Percentiles rank a stretch among this genome's conserved stretches.
Evolutionary conservation across 116 monocot genomes (phyloP).

Genomic region (Zostera marina): DNA sequence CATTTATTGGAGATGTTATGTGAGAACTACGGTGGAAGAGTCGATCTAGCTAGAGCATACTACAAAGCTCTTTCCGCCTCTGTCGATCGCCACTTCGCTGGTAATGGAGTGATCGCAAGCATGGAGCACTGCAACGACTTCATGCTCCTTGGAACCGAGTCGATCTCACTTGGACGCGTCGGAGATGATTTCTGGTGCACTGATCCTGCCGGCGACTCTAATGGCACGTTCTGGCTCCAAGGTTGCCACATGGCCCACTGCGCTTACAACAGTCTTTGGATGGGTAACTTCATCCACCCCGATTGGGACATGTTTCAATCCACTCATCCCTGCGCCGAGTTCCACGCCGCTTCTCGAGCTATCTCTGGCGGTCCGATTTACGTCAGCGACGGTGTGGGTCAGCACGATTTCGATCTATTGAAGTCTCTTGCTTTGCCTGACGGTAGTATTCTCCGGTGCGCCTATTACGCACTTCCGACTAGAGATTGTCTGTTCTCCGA

Average conservation of each 20-base stretch:
- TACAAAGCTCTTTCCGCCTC: constrained; percentile 45
- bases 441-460: constrained; percentile 57
- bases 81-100: constrained; percentile 46
- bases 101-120: constrained; percentile 83
- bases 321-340: constrained; percentile 62
- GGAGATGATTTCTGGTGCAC: constrained; percentile 91
- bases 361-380: constrained; percentile 87
- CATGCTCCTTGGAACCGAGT: constrained; percentile 73
- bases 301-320: constrained; percentile 99
- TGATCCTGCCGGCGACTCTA: constrained; percentile 63
- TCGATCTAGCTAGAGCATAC: constrained; percentile 68
- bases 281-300: constrained; percentile 82
- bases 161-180: constrained; percentile 69
- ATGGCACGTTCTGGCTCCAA: constrained; percentile 83
- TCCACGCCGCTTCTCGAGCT: constrained; percentile 81
- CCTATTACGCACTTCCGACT: constrained; percentile 57
- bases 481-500: constrained; percentile 57
- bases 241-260: constrained; percentile 95
- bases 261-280: constrained; percentile 89
- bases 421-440: constrained; percentile 43
- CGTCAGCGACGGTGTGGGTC: constrained; percentile 57
- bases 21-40: constrained; percentile 65
- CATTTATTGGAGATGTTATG: constrained; percentile 78
- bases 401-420: constrained; percentile 54
- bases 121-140: constrained; percentile 99